Evolutionary conservation across 2,329 filamentous ascomycete species (phyloP).

Genomic region (Alternaria arborescens): DNA sequence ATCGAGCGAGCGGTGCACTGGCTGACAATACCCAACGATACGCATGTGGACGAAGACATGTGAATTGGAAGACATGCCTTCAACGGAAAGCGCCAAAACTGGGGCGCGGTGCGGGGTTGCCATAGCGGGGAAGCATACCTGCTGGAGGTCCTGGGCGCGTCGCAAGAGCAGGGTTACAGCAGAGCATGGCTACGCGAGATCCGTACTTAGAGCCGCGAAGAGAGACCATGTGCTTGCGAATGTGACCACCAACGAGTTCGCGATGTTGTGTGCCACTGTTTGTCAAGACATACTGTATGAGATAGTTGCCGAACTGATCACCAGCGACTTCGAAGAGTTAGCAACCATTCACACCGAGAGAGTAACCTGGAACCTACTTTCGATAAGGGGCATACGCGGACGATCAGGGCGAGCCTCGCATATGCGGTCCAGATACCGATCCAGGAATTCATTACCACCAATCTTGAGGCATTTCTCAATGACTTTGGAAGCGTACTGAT

Average conservation of each 20-base stretch:
- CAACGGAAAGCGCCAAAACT: slow-evolving; percentile 44
- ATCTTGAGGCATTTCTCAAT: slow-evolving; percentile 99
- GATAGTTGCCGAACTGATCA: slow-evolving; percentile 98
- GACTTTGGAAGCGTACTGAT: slow-evolving; percentile 98
- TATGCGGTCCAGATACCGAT: slow-evolving; percentile 91
- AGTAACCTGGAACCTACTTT: slow-evolving; percentile 65
- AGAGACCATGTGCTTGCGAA: slow-evolving; percentile 99
- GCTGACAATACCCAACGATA: slow-evolving; percentile 42
- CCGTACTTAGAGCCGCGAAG: slow-evolving; percentile 98
- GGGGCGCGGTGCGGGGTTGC: slow-evolving; percentile 36
- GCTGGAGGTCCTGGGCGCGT: slow-evolving; percentile 88
- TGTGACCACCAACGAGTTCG: slow-evolving; percentile 91
- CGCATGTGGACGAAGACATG: slow-evolving; percentile 31
- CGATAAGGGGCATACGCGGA: slow-evolving; percentile 94
- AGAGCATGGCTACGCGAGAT: slow-evolving; percentile 97
- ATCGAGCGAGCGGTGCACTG: slow-evolving; percentile 41
- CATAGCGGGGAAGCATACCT: slow-evolving; percentile 59
- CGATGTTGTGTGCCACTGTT: slow-evolving; percentile 87
- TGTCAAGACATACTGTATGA: slow-evolving; percentile 96
- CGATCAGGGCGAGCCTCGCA: slow-evolving; percentile 90
- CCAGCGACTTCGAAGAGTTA: slow-evolving; percentile 72
- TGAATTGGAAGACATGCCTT: slow-evolving; percentile 16
- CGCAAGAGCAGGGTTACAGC: slow-evolving; percentile 89
- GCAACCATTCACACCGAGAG: slow-evolving; percentile 5
- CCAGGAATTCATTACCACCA: slow-evolving; percentile 86